A percentile compares a stretch with the other conserved stretches of the same genome.
phyloP scores from a whole-genome alignment of 345 rosid genomes.

The Populus simonii region DNA sequence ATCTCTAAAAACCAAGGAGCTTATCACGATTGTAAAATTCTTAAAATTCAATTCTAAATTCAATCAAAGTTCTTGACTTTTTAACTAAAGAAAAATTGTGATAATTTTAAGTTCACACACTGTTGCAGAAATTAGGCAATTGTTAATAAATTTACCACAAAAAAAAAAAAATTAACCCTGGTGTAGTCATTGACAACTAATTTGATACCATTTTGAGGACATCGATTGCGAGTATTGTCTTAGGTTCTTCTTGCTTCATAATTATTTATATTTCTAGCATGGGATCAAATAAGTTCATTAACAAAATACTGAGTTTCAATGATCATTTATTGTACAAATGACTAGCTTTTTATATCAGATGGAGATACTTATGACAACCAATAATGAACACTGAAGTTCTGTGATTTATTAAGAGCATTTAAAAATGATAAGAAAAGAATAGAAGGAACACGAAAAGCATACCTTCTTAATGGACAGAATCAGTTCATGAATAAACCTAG shows the following conservation, averaged over 20 bases:
- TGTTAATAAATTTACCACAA: neutral
- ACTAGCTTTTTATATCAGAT: neutral
- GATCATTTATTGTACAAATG: neutral
- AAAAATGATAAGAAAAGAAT: neutral
- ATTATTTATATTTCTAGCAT: neutral
- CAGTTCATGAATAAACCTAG: conserved; percentile 65
- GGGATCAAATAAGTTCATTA: neutral
- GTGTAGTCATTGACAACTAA: neutral
- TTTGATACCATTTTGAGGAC: neutral
- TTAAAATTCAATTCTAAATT: neutral
- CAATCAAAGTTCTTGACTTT: neutral
- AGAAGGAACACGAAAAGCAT: conserved; percentile 1
- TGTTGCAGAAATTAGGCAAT: neutral
- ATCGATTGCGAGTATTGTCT: neutral
- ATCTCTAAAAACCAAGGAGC: neutral
- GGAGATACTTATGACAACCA: neutral
- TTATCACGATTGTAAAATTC: neutral
- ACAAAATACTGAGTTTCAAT: neutral
- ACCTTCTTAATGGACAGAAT: conserved; percentile 56
- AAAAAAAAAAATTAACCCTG: neutral
- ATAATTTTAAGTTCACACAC: neutral
- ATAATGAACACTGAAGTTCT: neutral
- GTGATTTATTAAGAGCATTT: neutral
- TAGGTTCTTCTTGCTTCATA: neutral
- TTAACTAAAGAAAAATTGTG: neutral